A percentile compares a stretch with the other conserved stretches of the same genome.
phyloP scores from a whole-genome alignment of 1,284 basidiomycete species.

The Phylloporus sp. region DNA sequence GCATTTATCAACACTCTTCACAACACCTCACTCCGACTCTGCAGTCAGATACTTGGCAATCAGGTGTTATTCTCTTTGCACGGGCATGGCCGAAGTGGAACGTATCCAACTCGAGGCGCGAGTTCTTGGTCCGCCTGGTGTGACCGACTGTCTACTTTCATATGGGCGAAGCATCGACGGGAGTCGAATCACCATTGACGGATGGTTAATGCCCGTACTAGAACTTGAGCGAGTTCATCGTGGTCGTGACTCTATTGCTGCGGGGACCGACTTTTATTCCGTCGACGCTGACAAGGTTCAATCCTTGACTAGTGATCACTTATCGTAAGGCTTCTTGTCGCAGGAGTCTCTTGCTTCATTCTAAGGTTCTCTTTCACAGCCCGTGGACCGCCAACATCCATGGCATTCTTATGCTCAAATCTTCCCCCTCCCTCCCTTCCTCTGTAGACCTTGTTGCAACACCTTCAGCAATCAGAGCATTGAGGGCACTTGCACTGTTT shows the following conservation, averaged over 20 bases:
- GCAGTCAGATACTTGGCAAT: conserved; percentile 78
- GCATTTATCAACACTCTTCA: conserved; percentile 66
- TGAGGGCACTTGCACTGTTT: conserved; percentile 72
- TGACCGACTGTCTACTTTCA: conserved; percentile 64
- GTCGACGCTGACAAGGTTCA: conserved; percentile 43
- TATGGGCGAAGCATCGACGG: conserved; percentile 58
- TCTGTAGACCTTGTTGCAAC: conserved; percentile 69
- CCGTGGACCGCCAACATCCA: conserved; percentile 65
- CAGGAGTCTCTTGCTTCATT: neutral
- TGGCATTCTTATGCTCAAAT: conserved; percentile 66
- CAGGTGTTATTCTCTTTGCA: conserved; percentile 77
- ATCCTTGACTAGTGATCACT: conserved; percentile 52
- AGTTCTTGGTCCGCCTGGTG: conserved; percentile 64
- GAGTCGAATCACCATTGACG: conserved; percentile 60
- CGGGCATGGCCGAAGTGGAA: conserved; percentile 79
- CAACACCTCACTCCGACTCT: conserved; percentile 63
- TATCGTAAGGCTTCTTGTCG: conserved; percentile 56
- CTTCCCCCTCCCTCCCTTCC: conserved; percentile 43
- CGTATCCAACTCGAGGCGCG: conserved; percentile 70
- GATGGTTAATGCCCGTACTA: conserved; percentile 79
- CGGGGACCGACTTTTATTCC: conserved; percentile 53
- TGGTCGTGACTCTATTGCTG: conserved; percentile 58
- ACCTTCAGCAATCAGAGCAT: conserved; percentile 62
- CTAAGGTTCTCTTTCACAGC: conserved; percentile 45
- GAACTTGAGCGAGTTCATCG: conserved; percentile 70